phyloP scores from a whole-genome alignment of 495 filamentous ascomycete species.

The Annulohypoxylon bovei region DNA sequence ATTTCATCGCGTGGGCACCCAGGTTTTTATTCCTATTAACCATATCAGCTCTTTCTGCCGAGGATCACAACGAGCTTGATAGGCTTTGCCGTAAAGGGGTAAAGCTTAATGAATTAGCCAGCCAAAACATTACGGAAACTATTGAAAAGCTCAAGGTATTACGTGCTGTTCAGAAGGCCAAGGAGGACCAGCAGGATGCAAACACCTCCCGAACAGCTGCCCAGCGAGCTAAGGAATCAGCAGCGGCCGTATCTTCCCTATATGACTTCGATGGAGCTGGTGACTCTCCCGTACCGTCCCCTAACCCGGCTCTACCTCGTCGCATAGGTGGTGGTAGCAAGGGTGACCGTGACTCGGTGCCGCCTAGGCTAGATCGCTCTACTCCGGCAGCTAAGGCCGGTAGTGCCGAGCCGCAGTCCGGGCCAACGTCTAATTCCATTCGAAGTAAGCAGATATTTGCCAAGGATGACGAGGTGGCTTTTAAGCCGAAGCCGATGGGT shows the following conservation, averaged over 20 bases:
- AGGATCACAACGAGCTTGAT: constrained; percentile 53
- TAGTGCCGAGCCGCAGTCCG: constrained; percentile 56
- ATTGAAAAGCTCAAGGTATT: constrained; percentile 59
- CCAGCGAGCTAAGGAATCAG: constrained; percentile 44
- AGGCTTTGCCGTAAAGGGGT: constrained; percentile 54
- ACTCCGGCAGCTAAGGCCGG: constrained; percentile 56
- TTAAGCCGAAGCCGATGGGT: constrained; percentile 78
- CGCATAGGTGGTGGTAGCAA: constrained; percentile 48
- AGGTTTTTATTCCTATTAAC: background rate
- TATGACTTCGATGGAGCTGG: constrained; percentile 75
- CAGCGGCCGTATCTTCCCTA: constrained; percentile 54
- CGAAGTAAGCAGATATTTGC: constrained; percentile 64
- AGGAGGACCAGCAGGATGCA: constrained; percentile 69
- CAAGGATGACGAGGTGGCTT: constrained; percentile 84
- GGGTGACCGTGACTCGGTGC: constrained; percentile 59
- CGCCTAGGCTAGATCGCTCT: constrained; percentile 55
- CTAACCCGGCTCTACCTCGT: constrained; percentile 55
- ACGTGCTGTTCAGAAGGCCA: constrained; percentile 59
- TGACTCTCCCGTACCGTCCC: constrained; percentile 76
- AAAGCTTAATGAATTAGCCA: constrained; percentile 51
- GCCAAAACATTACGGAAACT: constrained; percentile 49
- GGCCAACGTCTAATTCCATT: constrained; percentile 41
- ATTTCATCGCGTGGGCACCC: background rate
- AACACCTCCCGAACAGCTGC: constrained; percentile 45
- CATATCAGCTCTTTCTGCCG: constrained; percentile 28